Conservation (phyloP, 2,329 filamentous ascomycete genomes). For the Alternaria triticina region DNA sequence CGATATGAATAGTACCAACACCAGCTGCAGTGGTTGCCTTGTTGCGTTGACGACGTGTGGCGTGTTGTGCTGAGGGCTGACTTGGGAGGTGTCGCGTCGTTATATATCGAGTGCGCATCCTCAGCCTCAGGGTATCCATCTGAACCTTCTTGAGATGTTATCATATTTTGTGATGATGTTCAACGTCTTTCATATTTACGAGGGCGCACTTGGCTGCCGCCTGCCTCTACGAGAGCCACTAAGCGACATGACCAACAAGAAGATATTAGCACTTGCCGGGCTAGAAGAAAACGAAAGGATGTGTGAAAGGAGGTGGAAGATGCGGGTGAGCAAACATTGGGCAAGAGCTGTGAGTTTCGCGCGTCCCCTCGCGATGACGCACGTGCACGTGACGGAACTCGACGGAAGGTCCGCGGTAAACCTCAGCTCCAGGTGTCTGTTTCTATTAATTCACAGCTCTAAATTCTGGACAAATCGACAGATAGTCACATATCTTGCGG, state of each 20-base stretch:
- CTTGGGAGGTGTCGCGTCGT: constrained; percentile 2
- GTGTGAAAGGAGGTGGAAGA: background rate
- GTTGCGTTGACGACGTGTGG: constrained; percentile 15
- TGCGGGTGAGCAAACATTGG: background rate
- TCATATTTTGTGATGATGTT: background rate
- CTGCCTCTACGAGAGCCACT: background rate
- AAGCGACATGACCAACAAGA: background rate
- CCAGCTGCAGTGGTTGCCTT: constrained; percentile 31
- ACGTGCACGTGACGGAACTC: background rate
- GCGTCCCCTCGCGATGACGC: background rate
- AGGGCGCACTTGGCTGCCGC: background rate
- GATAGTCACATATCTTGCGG: background rate
- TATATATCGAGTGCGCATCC: constrained; percentile 15
- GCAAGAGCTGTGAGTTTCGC: background rate
- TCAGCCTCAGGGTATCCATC: background rate
- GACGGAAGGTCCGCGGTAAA: background rate
- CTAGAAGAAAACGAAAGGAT: background rate
- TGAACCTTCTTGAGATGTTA: background rate
- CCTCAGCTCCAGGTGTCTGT: background rate
- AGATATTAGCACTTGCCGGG: background rate
- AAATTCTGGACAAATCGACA: background rate
- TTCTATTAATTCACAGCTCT: background rate
- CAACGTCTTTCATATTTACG: background rate
- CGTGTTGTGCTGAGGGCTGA: constrained; percentile 8
- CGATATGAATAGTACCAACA: constrained; percentile 15